These are phyloP conservation scores for Apophysomyces elegans DNA, from an alignment of 371 early-diverging fungal species.

Conservation along the genomic window DNA sequence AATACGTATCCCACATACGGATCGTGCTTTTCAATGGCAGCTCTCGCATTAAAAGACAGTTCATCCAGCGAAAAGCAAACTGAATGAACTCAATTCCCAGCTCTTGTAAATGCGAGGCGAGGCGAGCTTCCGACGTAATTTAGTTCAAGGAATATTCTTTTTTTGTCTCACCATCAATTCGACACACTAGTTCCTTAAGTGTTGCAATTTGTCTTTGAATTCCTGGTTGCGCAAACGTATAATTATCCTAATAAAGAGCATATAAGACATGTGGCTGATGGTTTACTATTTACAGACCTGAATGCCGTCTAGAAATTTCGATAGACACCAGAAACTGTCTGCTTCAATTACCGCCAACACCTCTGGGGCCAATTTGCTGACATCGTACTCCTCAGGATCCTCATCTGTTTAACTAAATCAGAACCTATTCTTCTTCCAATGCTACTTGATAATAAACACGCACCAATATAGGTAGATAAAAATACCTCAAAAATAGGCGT, in stretches of 20 bases:
- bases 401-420: conserved; percentile 41
- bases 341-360: conserved; percentile 84
- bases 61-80: conserved; percentile 99
- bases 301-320: conserved; percentile 94
- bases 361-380: conserved; percentile 59
- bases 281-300: conserved; percentile 57
- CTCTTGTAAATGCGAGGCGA: conserved; percentile 80
- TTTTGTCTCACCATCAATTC: conserved; percentile 79
- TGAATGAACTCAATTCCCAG: conserved; percentile 97
- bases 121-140: conserved; percentile 55
- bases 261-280: background rate
- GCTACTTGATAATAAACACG: background rate
- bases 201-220: conserved; percentile 90
- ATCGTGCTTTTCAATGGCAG: conserved; percentile 82
- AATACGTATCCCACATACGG: conserved; percentile 98
- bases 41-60: conserved; percentile 98
- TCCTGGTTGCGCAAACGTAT: conserved; percentile 96
- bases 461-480: conserved; percentile 70
- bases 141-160: conserved; percentile 5
- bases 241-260: conserved; percentile 74
- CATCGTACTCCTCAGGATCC: conserved; percentile 72
- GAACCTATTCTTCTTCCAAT: background rate
- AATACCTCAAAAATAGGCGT: conserved; percentile 96
- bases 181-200: conserved; percentile 86
- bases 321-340: conserved; percentile 95